Evolutionary conservation across 2,329 filamentous ascomycete species (phyloP).

Genomic region (Colletotrichum theobromicola): DNA sequence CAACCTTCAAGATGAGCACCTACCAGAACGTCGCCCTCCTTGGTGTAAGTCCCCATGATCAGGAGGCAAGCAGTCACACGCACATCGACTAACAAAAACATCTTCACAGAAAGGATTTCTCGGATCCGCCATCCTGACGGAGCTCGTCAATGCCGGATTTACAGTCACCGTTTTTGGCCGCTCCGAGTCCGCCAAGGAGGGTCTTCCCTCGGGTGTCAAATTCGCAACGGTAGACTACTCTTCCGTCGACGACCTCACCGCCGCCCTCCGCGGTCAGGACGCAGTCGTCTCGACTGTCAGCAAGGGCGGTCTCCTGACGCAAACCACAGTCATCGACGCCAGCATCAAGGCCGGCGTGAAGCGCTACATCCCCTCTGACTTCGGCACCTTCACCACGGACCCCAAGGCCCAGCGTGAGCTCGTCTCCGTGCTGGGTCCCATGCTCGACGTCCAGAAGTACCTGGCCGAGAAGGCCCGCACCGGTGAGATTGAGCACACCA

Average conservation of each 20-base stretch:
- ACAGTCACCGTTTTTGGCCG: constrained; percentile 61
- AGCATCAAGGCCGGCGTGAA: constrained; percentile 62
- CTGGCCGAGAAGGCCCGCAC: constrained; percentile 44
- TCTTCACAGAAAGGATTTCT: constrained; percentile 40
- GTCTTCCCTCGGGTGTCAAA: not conserved
- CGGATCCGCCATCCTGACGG: constrained; percentile 41
- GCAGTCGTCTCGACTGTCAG: constrained; percentile 58
- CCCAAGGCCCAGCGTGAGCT: constrained; percentile 36
- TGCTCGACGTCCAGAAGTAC: constrained; percentile 47
- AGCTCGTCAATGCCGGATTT: constrained; percentile 46
- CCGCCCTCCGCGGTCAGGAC: constrained; percentile 61
- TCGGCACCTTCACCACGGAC: constrained; percentile 38
- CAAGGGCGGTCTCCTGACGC: constrained; percentile 39
- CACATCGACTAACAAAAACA: not conserved
- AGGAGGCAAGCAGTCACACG: not conserved
- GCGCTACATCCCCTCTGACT: constrained; percentile 68
- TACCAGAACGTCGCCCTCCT: constrained; percentile 14
- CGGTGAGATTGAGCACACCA: constrained; percentile 57
- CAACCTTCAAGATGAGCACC: not conserved
- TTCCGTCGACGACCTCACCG: constrained; percentile 38
- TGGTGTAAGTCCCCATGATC: not conserved
- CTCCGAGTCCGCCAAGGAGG: constrained; percentile 23
- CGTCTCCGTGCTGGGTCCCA: constrained; percentile 53
- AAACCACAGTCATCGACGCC: constrained; percentile 59
- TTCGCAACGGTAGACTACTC: constrained; percentile 1